Percentiles rank a stretch among this genome's conserved stretches.
Evolutionary conservation across 495 filamentous ascomycete genomes (phyloP).

Genomic region (Astrothelium macrocarpum): DNA sequence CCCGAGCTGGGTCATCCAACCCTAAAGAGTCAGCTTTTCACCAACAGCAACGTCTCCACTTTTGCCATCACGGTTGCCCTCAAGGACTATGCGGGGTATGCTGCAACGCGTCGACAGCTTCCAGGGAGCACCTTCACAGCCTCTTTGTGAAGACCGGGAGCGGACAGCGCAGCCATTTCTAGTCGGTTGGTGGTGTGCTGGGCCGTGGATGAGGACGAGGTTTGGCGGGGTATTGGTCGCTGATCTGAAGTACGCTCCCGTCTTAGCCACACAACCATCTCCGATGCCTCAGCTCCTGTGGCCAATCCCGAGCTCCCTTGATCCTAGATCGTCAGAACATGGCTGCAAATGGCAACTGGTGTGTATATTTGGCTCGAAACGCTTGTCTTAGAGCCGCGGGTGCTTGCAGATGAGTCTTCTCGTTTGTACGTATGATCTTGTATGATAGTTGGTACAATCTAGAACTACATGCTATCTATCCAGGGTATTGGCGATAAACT

Average conservation of each 20-base stretch:
- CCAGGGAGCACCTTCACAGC: not conserved
- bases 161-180: not conserved
- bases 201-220: not conserved
- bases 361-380: not conserved
- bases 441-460: not conserved
- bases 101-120: not conserved
- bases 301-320: not conserved
- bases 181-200: not conserved
- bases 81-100: not conserved
- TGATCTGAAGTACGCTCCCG: not conserved
- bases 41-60: not conserved
- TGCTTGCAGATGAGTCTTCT: too few relatives aligned
- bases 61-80: not conserved
- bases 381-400: not conserved
- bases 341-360: not conserved
- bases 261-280: not conserved
- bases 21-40: not conserved
- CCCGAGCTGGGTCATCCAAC: not conserved
- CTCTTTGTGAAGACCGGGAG: not conserved
- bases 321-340: not conserved
- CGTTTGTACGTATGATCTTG: too few relatives aligned
- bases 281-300: not conserved
- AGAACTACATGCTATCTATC: constrained; percentile 2
- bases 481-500: not conserved
- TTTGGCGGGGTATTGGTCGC: not conserved